These are phyloP conservation scores for Hippophae tibetana DNA, from an alignment of 306 rosid species.

Conservation along the genomic window DNA sequence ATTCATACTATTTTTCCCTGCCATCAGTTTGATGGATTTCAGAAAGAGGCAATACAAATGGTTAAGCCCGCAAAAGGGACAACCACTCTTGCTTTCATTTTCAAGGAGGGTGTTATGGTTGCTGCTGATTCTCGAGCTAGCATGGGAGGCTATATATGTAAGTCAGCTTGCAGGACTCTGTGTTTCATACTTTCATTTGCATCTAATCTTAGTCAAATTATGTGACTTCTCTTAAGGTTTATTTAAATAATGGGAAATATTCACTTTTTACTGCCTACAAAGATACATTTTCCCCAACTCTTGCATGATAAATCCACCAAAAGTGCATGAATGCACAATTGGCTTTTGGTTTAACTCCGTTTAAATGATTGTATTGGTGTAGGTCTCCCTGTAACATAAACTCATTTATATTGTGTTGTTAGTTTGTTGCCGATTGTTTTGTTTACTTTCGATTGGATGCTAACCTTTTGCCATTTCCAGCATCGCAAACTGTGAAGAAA, in stretches of 20 bases:
- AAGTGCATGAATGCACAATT: no score
- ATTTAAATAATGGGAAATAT: no score
- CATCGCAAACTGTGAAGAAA: slow-evolving; percentile 86
- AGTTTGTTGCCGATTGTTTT: background rate
- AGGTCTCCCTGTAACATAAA: background rate
- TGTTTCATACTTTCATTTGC: background rate
- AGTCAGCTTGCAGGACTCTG: slow-evolving; percentile 10
- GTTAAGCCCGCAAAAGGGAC: slow-evolving; percentile 97
- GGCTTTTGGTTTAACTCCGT: background rate
- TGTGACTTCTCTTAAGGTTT: no score
- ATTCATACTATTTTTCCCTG: background rate
- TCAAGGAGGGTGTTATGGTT: slow-evolving; percentile 94
- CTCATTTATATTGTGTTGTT: background rate
- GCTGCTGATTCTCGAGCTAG: slow-evolving; percentile 99
- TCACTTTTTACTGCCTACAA: no score
- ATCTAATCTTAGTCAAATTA: no score
- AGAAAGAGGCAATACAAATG: slow-evolving; percentile 87
- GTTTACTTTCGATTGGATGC: background rate
- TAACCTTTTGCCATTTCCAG: slow-evolving; percentile 25
- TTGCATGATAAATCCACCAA: no score
- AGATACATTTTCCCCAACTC: no score
- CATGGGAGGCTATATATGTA: slow-evolving; percentile 98
- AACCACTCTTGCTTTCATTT: slow-evolving; percentile 89
- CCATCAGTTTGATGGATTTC: slow-evolving; percentile 77
- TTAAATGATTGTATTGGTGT: background rate